Percentiles rank a stretch among this genome's conserved stretches.
These are phyloP conservation scores for Phaeomoniella chlamydospora DNA, from an alignment of 2,329 filamentous ascomycete species.

Conservation along the genomic window DNA sequence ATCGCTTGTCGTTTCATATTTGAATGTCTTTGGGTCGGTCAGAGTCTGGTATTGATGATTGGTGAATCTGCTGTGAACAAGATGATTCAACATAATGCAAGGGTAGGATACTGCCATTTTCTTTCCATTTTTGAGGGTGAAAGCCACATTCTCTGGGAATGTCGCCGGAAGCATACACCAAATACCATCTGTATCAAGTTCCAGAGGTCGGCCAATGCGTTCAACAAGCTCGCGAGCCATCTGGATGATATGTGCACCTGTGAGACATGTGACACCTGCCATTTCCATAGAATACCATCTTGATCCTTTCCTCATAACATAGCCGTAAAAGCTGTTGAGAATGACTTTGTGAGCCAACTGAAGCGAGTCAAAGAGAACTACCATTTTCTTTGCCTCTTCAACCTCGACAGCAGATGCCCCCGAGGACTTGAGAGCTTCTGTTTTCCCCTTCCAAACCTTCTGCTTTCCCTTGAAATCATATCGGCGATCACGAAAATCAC, in stretches of 20 bases:
- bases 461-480: slow-evolving; percentile 98
- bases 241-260: slow-evolving; percentile 91
- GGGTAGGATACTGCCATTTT: slow-evolving; percentile 95
- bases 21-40: slow-evolving; percentile 62
- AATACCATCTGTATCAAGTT: slow-evolving; percentile 96
- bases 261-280: slow-evolving; percentile 95
- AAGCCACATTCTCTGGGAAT: slow-evolving; percentile 91
- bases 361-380: slow-evolving; percentile 84
- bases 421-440: slow-evolving; percentile 67
- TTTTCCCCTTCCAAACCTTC: slow-evolving; percentile 97
- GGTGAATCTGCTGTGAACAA: slow-evolving; percentile 87
- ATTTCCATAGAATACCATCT: slow-evolving; percentile 99
- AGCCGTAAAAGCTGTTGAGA: slow-evolving; percentile 96
- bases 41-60: slow-evolving; percentile 96
- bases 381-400: slow-evolving; percentile 97
- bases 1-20: slow-evolving; percentile 93
- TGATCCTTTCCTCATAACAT: slow-evolving; percentile 98
- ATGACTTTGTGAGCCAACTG: slow-evolving; percentile 98
- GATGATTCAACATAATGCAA: slow-evolving; percentile 96
- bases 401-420: slow-evolving; percentile 65
- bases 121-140: slow-evolving; percentile 90
- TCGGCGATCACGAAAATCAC: slow-evolving; percentile 87
- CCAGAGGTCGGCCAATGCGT: slow-evolving; percentile 77
- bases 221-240: slow-evolving; percentile 89
- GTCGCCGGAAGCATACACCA: slow-evolving; percentile 98